A percentile compares a stretch with the other conserved stretches of the same genome.
Conservation (phyloP, 2,329 filamentous ascomycete genomes). For the Diaporthe caulivora region DNA sequence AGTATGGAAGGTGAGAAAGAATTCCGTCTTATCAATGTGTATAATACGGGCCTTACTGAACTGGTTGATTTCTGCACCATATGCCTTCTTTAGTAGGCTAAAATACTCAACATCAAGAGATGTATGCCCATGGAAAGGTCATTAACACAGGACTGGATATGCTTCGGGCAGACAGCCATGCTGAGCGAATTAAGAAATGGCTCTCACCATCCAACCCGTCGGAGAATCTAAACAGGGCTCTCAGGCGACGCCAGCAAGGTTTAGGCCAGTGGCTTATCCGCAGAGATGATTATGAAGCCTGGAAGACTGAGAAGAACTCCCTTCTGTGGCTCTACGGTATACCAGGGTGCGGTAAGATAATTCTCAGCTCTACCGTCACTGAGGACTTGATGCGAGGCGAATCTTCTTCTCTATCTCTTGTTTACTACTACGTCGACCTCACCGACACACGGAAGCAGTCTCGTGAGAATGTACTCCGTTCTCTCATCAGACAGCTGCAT, state of each 20-base stretch:
- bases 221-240: background rate
- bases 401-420: background rate
- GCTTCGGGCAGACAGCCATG: background rate
- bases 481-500: background rate
- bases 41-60: too few relatives aligned
- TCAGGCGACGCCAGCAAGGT: background rate
- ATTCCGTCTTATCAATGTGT: too few relatives aligned
- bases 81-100: too few relatives aligned
- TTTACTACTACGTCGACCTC: background rate
- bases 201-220: background rate
- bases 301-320: background rate
- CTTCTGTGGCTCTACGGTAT: background rate
- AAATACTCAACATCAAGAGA: too few relatives aligned
- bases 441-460: background rate
- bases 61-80: too few relatives aligned
- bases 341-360: background rate
- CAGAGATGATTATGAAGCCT: background rate
- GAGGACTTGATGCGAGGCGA: background rate
- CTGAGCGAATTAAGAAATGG: background rate
- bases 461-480: background rate
- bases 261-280: background rate
- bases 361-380: background rate
- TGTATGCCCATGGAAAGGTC: too few relatives aligned
- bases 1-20: too few relatives aligned
- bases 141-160: background rate